Base-by-base conservation (phyloP, 169 alveolate species). In the Eimeria acervulina region DNA sequence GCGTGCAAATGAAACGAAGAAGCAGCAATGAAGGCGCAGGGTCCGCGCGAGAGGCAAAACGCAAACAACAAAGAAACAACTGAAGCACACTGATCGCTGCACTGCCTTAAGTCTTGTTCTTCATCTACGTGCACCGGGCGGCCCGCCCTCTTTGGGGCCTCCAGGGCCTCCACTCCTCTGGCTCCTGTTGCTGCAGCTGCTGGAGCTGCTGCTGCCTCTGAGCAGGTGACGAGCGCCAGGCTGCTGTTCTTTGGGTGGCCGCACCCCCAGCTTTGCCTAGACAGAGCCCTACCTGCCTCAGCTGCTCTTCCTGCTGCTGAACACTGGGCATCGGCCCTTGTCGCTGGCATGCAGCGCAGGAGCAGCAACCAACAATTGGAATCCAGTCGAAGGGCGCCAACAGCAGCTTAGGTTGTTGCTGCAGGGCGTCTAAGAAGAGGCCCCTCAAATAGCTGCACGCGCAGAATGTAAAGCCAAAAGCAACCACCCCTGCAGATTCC, bases 271-370 rank as follows among this genome's bases (percentile, higher is more conserved):
- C 76, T 38, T 28, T 28, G 52, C 92, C 76, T 66, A 28, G 70
- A 40, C 51, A 33, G 33, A 51, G 76, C 51, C 52, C 76, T 33
- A 28, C 47, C 70, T 83, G 92, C 76, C 74, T 66, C 92, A 51
- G 92, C 92, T 83, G 92, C 92, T 83, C 76, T 66, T 83, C 76
- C 55, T 83, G 92, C 74, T 83, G 92, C 91, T 83, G 76, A 63
- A 5, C 55, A 8, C 36, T 31, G 13, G 91, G 51, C 51, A 52
- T 13, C 19, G 91, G 74, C 51, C 91, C 91, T 17, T 83, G 91
- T 33, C 91, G 40, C 28, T 83, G 47, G 91, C 91, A 83, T 31
- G 91, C 68, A 5, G 72, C 74, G 23, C 91, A 83, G 72, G 91
- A 83, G 91, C 91, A 83, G 74, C 72, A 83, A 28, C 91, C 91